phyloP scores from a whole-genome alignment of 495 filamentous ascomycete species.

The Bacidia rubella region DNA sequence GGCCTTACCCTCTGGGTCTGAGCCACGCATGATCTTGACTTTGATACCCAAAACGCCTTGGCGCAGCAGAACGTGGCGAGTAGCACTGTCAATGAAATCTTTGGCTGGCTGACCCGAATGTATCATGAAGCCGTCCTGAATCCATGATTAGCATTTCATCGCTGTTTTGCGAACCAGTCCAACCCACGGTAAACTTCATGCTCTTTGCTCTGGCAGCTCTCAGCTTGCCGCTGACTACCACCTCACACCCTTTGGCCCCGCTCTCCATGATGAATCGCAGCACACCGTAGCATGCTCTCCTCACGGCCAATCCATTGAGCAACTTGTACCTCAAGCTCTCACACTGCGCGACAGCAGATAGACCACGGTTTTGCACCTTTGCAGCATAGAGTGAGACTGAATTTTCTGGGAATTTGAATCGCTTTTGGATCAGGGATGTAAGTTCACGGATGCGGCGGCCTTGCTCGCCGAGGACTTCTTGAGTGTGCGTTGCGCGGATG shows the following conservation, averaged over 20 bases:
- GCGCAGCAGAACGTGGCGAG: slow-evolving; percentile 96
- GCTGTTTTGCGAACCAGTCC: background rate
- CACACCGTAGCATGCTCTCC: slow-evolving; percentile 98
- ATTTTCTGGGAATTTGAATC: slow-evolving; percentile 99
- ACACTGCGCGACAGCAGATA: slow-evolving; percentile 98
- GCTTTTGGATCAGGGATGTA: slow-evolving; percentile 99
- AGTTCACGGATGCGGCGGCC: slow-evolving; percentile 98
- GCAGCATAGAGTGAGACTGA: slow-evolving; percentile 98
- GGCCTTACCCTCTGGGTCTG: slow-evolving; percentile 97
- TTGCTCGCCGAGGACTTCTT: slow-evolving; percentile 99
- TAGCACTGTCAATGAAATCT: slow-evolving; percentile 98
- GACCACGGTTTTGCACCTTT: slow-evolving; percentile 99
- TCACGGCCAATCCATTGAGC: slow-evolving; percentile 94
- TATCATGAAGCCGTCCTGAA: slow-evolving; percentile 98
- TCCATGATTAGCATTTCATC: slow-evolving; percentile 6
- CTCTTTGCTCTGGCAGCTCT: slow-evolving; percentile 96
- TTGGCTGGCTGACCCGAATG: slow-evolving; percentile 99
- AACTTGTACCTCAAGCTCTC: slow-evolving; percentile 99
- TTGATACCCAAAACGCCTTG: slow-evolving; percentile 99
- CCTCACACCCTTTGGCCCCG: slow-evolving; percentile 98
- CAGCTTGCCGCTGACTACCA: slow-evolving; percentile 97
- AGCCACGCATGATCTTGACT: slow-evolving; percentile 99
- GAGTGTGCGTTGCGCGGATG: slow-evolving; percentile 98
- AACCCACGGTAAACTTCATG: slow-evolving; percentile 97
- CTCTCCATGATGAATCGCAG: slow-evolving; percentile 99